Conservation (phyloP, 805 yeast species). For the Saturnispora sanitii region DNA sequence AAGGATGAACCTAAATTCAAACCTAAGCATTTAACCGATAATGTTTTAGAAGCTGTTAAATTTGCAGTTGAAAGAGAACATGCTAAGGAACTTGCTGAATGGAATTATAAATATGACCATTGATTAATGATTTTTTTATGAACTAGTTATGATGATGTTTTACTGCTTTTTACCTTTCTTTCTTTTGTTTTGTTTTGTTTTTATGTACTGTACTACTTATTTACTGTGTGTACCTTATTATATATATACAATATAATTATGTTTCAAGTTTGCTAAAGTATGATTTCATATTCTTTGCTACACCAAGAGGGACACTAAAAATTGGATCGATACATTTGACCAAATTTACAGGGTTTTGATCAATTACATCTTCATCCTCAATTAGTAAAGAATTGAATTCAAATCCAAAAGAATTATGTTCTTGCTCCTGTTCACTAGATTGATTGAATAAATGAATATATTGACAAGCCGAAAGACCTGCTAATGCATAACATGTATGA, state of each 20-base stretch:
- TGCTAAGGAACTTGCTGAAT: constrained; percentile 56
- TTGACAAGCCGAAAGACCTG: constrained; percentile 63
- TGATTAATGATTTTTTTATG: too few relatives aligned
- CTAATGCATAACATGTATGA: constrained; percentile 77
- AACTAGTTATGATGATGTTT: constrained; percentile 15
- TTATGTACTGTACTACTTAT: too few relatives aligned
- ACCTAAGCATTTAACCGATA: constrained; percentile 64
- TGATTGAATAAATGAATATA: constrained; percentile 27
- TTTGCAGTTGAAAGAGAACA: constrained; percentile 81
- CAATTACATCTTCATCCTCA: constrained; percentile 14
- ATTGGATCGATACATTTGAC: constrained; percentile 41
- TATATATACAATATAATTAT: too few relatives aligned
- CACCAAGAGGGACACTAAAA: constrained; percentile 44
- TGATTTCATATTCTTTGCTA: constrained; percentile 14
- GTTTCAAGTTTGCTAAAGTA: too few relatives aligned
- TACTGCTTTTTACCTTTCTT: background rate
- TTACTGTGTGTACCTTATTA: too few relatives aligned
- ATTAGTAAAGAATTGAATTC: constrained; percentile 17
- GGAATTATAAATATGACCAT: constrained; percentile 52
- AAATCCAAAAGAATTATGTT: constrained; percentile 10
- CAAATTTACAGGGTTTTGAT: constrained; percentile 14
- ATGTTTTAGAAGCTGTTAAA: constrained; percentile 73
- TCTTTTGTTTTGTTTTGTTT: background rate
- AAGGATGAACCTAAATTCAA: constrained; percentile 71
- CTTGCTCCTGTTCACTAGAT: constrained; percentile 14